Conservation (phyloP, 257 asterid species). For the Solanum verrucosum region DNA sequence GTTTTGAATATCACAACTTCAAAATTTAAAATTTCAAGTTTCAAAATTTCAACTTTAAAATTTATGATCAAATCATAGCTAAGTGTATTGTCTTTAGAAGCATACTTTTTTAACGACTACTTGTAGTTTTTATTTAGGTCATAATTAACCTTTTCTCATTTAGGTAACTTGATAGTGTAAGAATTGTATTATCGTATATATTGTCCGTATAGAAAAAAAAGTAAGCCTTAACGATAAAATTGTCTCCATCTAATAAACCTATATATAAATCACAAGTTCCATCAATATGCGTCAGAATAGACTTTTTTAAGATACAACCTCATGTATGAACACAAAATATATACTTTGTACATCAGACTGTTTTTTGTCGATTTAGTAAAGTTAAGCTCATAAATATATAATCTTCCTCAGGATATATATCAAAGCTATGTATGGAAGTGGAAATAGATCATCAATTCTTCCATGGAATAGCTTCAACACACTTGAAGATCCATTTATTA, state of each 20-base stretch:
- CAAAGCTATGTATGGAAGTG: constrained; percentile 8
- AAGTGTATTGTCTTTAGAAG: not conserved
- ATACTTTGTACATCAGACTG: not conserved
- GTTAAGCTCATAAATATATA: not conserved
- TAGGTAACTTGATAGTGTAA: not conserved
- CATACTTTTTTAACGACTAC: not conserved
- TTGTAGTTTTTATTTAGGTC: not conserved
- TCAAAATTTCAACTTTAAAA: no score
- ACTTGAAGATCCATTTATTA: constrained; percentile 39
- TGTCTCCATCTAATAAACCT: not conserved
- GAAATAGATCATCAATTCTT: constrained; percentile 1
- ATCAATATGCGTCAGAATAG: not conserved
- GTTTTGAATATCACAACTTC: not conserved
- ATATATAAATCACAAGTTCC: not conserved
- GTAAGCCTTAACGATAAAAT: not conserved
- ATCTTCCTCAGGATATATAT: constrained; percentile 24
- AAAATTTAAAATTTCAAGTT: not conserved
- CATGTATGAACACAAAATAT: not conserved
- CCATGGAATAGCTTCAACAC: not conserved
- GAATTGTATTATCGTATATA: not conserved
- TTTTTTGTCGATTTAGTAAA: not conserved
- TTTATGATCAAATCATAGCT: not conserved
- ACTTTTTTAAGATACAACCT: not conserved
- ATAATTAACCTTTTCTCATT: not conserved
- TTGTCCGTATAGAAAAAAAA: not conserved